Evolutionary conservation across 1,139 yeast species (phyloP), one percentile per base, ranked within the genome.

Genomic region (Candida glucosophila): DNA sequence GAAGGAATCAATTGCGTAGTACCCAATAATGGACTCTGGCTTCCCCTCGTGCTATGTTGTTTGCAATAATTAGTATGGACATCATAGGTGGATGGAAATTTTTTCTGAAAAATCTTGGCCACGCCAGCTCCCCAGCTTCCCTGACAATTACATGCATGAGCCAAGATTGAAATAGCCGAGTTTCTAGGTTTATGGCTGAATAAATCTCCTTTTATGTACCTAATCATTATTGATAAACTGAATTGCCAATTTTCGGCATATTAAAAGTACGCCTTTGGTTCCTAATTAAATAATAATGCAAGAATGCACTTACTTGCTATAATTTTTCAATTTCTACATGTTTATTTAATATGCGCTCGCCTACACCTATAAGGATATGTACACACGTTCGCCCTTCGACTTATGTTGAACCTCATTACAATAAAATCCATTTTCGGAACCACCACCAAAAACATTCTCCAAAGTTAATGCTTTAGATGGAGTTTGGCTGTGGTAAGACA

Each of bases 111-210:
- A 6, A 49, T 58, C 2, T 58, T 58, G 0, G 88, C 90, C 3
- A 83, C 71, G 0, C 95, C 95, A 1, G 82, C 90, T 4, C 93
- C 92, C 95, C 95, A 83, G 1, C 65, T 45, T 0, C 94, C 95
- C 17, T 64, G 58, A 28, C 86, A 76, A 43, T 83, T 83, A 44
- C 94, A 83, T 0, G 94, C 77, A 45, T 83, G 94, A 1, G 77
- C 79, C 7, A 73, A 50, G 3, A 77, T 49, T 0, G 68, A 34
- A 5, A 55, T 54, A 0, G 50, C 44, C 3, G 29, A 29, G n/a
- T 37, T 29, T 6, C 30, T 32, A 2, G 51, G 29, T 1, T 53
- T 42, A 14, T 66, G 60, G 11, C 54, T 40, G 36, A 79, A 76
- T 8, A 79, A 47, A 39, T 79, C 81, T 1, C 85, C 86, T 29